A percentile compares a stretch with the other conserved stretches of the same genome.
phyloP scores from a whole-genome alignment of 768 basidiomycete species.

The Pleurotus platypus region DNA sequence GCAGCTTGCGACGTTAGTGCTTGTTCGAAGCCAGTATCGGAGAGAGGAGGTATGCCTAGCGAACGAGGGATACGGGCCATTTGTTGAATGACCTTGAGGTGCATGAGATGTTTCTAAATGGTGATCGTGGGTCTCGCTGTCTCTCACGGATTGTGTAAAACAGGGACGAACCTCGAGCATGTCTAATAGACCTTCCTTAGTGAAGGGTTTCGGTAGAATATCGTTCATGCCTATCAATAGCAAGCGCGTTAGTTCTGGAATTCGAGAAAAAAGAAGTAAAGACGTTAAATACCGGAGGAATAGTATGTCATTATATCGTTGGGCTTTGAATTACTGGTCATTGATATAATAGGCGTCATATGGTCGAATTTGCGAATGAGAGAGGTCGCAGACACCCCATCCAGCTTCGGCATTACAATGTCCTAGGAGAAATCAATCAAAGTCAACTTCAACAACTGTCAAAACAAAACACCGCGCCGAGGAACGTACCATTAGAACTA shows the following conservation, averaged over 20 bases:
- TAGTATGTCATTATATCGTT: constrained; percentile 92
- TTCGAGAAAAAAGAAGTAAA: background rate
- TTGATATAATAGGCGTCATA: constrained; percentile 95
- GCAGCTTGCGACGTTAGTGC: constrained; percentile 43
- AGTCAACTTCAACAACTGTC: constrained; percentile 6
- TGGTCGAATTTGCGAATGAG: constrained; percentile 93
- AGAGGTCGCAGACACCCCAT: constrained; percentile 88
- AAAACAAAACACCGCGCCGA: constrained; percentile 7
- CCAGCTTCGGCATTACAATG: constrained; percentile 90
- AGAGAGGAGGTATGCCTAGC: constrained; percentile 61
- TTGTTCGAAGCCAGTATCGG: constrained; percentile 51
- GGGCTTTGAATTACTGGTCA: constrained; percentile 94
- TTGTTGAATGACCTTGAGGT: constrained; percentile 83
- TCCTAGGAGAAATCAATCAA: constrained; percentile 47
- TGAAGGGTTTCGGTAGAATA: constrained; percentile 95
- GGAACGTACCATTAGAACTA: constrained; percentile 84
- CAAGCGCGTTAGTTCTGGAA: background rate
- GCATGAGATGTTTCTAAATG: constrained; percentile 76
- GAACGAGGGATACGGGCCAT: constrained; percentile 64
- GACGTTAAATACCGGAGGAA: constrained; percentile 48
- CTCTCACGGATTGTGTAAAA: background rate
- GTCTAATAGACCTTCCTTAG: constrained; percentile 84
- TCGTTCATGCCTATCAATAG: constrained; percentile 83
- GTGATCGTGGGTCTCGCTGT: no score
- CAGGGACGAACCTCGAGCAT: constrained; percentile 75